Base-by-base conservation (phyloP, 169 alveolate species). In the Eimeria praecox region DNA sequence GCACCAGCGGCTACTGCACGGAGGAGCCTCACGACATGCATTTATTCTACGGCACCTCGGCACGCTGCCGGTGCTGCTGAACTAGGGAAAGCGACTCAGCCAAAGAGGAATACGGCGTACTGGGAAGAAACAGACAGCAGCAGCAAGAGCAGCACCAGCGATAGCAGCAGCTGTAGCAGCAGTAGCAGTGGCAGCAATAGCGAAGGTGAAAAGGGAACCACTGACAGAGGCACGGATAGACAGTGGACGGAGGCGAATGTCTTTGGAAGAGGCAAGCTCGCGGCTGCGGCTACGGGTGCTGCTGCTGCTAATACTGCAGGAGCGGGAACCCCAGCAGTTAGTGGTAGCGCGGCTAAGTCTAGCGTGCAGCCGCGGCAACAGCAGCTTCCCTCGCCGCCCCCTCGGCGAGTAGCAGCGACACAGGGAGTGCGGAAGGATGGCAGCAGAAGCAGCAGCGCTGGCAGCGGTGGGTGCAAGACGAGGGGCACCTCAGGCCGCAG, bases 61-160 rank as follows among this genome's bases (percentile, higher is more conserved):
- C 80, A 30, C 59, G 66, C 93, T 62, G 93, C 83, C 27, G 93
- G 38, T 40, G 64, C 59, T 27, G 56, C 93, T 0, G 82, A 24
- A 35, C 40, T 40, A 6, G n/a, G 64, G 22, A 46, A 62, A n/a
- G 35, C 83, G 42, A 87, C 8, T 18, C 82, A 87, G 35, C 93
- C 71, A 40, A 87, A 62, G 62, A 35, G 44, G 73, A 62, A 40
- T 38, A 54, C 93, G 5, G 78, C 93, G 12, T 87, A 87, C 44
- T 87, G 93, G 93, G 93, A 56, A 42, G 93, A 40, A 30, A 87
- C 93, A 6, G 80, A 87, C 44, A 87, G 93, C 56, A 87, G 93
- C 93, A 87, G 93, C 78, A 87, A 54, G 16, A 87, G 64, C 83
- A 62, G 82, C 93, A 40, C 38, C 42, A 54, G 71, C 33, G 59